These are phyloP conservation scores for Lentinula sp. DNA, from an alignment of 768 basidiomycete species.

Conservation along the genomic window DNA sequence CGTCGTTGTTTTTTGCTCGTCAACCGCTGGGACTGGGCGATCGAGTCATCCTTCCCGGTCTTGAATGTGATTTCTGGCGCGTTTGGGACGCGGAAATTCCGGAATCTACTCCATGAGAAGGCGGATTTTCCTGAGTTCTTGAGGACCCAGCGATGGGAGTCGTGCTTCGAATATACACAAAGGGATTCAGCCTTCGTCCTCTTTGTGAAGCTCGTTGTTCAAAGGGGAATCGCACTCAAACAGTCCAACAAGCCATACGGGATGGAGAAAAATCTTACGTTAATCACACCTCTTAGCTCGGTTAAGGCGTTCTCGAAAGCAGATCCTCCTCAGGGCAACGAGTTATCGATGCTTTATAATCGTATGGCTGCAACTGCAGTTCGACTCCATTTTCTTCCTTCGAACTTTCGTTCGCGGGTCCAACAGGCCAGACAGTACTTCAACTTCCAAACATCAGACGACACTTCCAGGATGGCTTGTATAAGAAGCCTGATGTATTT, in stretches of 20 bases:
- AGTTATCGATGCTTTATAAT: slow-evolving; percentile 77
- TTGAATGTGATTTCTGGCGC: slow-evolving; percentile 64
- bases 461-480: slow-evolving; percentile 57
- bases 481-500: slow-evolving; percentile 74
- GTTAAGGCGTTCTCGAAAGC: slow-evolving; percentile 54
- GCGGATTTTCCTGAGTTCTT: slow-evolving; percentile 72
- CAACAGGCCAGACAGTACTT: slow-evolving; percentile 64
- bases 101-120: slow-evolving; percentile 56
- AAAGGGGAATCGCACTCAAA: slow-evolving; percentile 37
- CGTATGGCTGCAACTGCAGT: slow-evolving; percentile 70
- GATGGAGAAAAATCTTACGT: slow-evolving; percentile 63
- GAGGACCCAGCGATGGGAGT: slow-evolving; percentile 42
- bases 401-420: slow-evolving; percentile 46
- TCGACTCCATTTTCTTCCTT: slow-evolving; percentile 57
- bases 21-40: slow-evolving; percentile 71
- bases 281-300: slow-evolving; percentile 65
- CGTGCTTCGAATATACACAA: slow-evolving; percentile 43
- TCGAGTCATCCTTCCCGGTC: slow-evolving; percentile 48
- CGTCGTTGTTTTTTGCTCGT: slow-evolving; percentile 70
- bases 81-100: slow-evolving; percentile 72
- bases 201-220: slow-evolving; percentile 78
- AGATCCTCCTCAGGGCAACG: slow-evolving; percentile 40
- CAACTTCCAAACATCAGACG: slow-evolving; percentile 58
- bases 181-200: slow-evolving; percentile 71
- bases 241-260: slow-evolving; percentile 25